Evolutionary conservation across 1,284 basidiomycete genomes (phyloP), one percentile per base, ranked within the genome.

Genomic region (Pascua sp.): DNA sequence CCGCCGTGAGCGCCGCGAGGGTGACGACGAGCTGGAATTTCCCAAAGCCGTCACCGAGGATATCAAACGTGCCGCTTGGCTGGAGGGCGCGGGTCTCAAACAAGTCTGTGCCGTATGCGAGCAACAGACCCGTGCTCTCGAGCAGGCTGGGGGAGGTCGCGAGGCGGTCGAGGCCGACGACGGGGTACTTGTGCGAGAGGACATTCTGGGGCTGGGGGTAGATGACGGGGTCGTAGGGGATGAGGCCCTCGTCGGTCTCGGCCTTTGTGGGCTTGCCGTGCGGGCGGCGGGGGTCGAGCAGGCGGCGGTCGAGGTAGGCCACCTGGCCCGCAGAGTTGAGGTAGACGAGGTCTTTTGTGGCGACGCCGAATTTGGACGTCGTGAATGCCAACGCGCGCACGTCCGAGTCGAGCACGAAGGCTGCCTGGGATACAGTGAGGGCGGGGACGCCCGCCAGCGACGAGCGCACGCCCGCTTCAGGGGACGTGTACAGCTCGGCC

Each of bases 31-130:
- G 81, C 77, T 98, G 95, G 0, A 80, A 80, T 80, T 98, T 97
- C 80, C 98, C 98, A 78, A 98, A 98, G 69, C 82, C 84, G 76
- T 90, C 85, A 70, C 84, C 90, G 12, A 96, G 82, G n/a, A 95
- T 85, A 71, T 98, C 95, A 69, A 98, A 98, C 32, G 90, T 91
- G 32, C 86, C 86, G 3, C 89, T 91, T 0, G 96, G 92, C 42
- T 90, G 84, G 5, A 91, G 82, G 10, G 69, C 68, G 13, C 90
- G 83, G 8, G 89, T 89, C 37, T 85, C 78, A 81, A 97, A 95
- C 61, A 94, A 79, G 76, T 98, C 95, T 13, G 93, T 81, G 5
- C 93, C 93, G 63, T 86, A 85, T 0, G 86, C 85, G 65, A 97
- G 86, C 11, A 98, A 84, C n/a, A 96, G 78, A 0, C 90, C 89